Conservation (phyloP, 108 stramenopile genomes). For the Epithemia pelagica region DNA sequence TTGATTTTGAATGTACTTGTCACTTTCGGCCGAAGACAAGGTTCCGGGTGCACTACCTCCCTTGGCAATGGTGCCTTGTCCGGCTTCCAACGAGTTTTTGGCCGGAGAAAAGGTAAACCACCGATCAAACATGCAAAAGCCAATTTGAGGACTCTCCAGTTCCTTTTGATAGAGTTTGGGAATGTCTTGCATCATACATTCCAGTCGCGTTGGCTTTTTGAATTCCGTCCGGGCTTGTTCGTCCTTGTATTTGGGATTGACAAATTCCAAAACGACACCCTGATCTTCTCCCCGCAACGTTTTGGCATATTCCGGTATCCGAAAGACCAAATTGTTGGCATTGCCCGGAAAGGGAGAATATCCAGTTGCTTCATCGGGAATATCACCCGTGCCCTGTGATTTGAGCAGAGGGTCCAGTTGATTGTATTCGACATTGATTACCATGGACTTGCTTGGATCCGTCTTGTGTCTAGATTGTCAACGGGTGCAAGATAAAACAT, state of each 20-base stretch:
- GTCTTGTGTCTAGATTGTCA: conserved; percentile 88
- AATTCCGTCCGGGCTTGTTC: conserved; percentile 72
- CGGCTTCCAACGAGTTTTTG: conserved; percentile 90
- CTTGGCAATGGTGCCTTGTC: conserved; percentile 64
- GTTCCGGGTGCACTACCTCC: conserved; percentile 81
- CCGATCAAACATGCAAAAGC: conserved; percentile 93
- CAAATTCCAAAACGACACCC: conserved; percentile 97
- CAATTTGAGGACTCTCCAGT: conserved; percentile 83
- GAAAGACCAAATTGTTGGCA: conserved; percentile 94
- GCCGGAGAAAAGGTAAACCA: conserved; percentile 96
- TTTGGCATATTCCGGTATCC: conserved; percentile 72
- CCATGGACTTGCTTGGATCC: conserved; percentile 83
- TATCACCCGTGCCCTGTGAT: conserved; percentile 90
- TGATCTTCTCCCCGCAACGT: conserved; percentile 74
- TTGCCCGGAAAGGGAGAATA: conserved; percentile 97
- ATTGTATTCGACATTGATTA: conserved; percentile 99
- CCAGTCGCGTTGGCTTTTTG: conserved; percentile 98
- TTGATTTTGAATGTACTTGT: conserved; percentile 83
- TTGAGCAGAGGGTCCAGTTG: conserved; percentile 95
- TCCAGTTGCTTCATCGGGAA: conserved; percentile 85
- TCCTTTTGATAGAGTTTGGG: conserved; percentile 93
- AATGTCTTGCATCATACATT: conserved; percentile 99
- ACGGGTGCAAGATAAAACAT: conserved; percentile 8
- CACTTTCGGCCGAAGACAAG: conserved; percentile 82
- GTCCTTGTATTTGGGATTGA: conserved; percentile 99